phyloP scores from a whole-genome alignment of 2,329 filamentous ascomycete species.

The Aspergillus spinulosporus region DNA sequence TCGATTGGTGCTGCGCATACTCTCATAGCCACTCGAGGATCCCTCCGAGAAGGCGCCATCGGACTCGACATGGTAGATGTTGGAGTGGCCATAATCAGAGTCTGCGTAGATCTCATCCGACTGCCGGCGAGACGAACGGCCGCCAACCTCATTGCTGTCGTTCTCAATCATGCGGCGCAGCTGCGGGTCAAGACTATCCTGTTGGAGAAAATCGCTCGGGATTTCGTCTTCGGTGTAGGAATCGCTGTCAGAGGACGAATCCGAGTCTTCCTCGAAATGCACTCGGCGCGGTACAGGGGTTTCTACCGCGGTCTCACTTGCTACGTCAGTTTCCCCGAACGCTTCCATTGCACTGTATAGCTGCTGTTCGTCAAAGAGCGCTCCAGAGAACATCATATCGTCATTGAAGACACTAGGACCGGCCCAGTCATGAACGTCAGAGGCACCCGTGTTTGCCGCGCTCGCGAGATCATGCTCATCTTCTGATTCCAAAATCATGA shows the following conservation, averaged over 20 bases:
- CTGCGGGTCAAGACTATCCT: constrained; percentile 69
- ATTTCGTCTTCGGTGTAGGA: constrained; percentile 61
- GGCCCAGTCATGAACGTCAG: constrained; percentile 49
- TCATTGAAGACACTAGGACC: constrained; percentile 52
- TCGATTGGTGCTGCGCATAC: constrained; percentile 45
- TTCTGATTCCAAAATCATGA: constrained; percentile 62
- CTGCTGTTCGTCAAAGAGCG: constrained; percentile 47
- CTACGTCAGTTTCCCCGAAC: constrained; percentile 39
- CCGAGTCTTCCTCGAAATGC: constrained; percentile 66
- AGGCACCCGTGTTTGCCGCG: constrained; percentile 27
- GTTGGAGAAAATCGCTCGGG: constrained; percentile 75
- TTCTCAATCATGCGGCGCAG: constrained; percentile 73
- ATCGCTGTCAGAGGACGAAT: constrained; percentile 62
- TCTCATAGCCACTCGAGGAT: constrained; percentile 58
- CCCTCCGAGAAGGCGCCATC: constrained; percentile 41
- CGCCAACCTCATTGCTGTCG: constrained; percentile 51
- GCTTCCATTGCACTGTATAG: constrained; percentile 42
- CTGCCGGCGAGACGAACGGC: constrained; percentile 31
- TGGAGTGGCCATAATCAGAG: constrained; percentile 42
- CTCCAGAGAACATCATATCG: constrained; percentile 42
- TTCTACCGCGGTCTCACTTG: constrained; percentile 40
- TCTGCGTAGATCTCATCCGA: constrained; percentile 43
- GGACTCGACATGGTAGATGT: constrained; percentile 49
- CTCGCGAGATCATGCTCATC: constrained; percentile 31
- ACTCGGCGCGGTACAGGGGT: constrained; percentile 62